Evolutionary conservation across 768 basidiomycete genomes (phyloP).

Genomic region (Infundibulicybe gibba): DNA sequence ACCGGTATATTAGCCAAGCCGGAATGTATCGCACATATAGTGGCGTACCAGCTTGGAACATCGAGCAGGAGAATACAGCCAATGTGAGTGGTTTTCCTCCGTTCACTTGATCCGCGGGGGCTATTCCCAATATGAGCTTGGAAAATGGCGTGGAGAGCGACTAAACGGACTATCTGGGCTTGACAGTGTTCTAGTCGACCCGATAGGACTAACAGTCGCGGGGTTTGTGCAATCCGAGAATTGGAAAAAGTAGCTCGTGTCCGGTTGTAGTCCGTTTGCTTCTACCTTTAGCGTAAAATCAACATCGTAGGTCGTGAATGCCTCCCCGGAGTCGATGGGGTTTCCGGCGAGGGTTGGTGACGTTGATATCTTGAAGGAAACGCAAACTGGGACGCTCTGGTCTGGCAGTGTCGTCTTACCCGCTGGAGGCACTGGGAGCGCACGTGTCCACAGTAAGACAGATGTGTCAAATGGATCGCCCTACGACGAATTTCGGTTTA

Average conservation of each 20-base stretch:
- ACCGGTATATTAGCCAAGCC: too few relatives aligned
- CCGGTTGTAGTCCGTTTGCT: conserved; percentile 43
- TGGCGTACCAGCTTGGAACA: conserved; percentile 41
- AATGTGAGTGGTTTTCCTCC: conserved; percentile 49
- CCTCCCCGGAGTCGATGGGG: conserved; percentile 39
- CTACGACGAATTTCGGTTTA: conserved; percentile 16
- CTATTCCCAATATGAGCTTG: conserved; percentile 16
- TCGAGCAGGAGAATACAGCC: conserved; percentile 60
- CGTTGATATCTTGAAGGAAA: conserved; percentile 41
- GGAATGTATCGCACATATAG: too few relatives aligned
- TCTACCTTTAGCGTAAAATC: conserved; percentile 62
- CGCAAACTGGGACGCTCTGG: conserved; percentile 48
- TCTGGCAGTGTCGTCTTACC: conserved; percentile 31
- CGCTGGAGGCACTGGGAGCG: conserved; percentile 29
- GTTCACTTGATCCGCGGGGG: conserved; percentile 43
- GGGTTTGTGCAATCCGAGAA: conserved; percentile 53
- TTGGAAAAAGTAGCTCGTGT: conserved; percentile 52
- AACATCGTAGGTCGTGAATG: conserved; percentile 54
- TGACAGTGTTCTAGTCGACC: conserved; percentile 49
- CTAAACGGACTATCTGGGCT: conserved; percentile 34
- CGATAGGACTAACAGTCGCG: conserved; percentile 39
- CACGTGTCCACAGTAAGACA: conserved; percentile 56
- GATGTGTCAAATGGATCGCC: conserved; percentile 54
- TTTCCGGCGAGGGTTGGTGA: conserved; percentile 28
- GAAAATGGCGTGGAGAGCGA: not conserved